Evolutionary conservation across 2,329 filamentous ascomycete species (phyloP).

Genomic region (Ampelomyces quisqualis): DNA sequence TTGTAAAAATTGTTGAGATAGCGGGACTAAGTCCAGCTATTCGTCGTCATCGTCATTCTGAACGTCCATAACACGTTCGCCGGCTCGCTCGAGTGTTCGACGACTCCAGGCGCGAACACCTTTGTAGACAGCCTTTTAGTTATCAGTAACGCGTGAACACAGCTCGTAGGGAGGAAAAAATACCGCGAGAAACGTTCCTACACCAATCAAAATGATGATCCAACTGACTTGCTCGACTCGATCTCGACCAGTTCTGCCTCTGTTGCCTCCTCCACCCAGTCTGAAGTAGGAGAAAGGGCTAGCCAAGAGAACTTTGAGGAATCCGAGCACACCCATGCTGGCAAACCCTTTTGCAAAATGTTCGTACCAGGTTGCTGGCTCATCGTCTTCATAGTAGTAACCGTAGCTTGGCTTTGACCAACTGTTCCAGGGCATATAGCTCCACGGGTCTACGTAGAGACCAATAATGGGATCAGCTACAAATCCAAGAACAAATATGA

Average conservation of each 20-base stretch:
- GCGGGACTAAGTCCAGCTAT: constrained; percentile 13
- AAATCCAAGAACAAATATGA: constrained; percentile 83
- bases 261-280: constrained; percentile 59
- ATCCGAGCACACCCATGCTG: constrained; percentile 83
- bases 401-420: constrained; percentile 17
- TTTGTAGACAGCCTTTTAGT: constrained; percentile 71
- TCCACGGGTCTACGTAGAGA: constrained; percentile 74
- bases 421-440: constrained; percentile 42
- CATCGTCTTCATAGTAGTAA: constrained; percentile 37
- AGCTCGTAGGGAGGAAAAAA: constrained; percentile 37
- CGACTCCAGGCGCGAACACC: constrained; percentile 72
- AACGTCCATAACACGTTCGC: constrained; percentile 82
- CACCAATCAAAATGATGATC: constrained; percentile 75
- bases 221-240: constrained; percentile 77
- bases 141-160: constrained; percentile 13
- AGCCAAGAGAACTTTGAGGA: constrained; percentile 75
- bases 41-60: constrained; percentile 60
- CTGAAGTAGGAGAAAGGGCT: constrained; percentile 77
- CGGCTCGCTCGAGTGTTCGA: constrained; percentile 71
- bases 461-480: constrained; percentile 90
- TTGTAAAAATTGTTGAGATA: not conserved
- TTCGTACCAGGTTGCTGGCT: constrained; percentile 65
- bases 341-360: constrained; percentile 90
- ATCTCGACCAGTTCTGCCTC: constrained; percentile 66
- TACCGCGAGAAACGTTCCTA: constrained; percentile 76